These are phyloP conservation scores for Claviceps purpurea DNA, from an alignment of 2,329 filamentous ascomycete species.

Conservation along the genomic window DNA sequence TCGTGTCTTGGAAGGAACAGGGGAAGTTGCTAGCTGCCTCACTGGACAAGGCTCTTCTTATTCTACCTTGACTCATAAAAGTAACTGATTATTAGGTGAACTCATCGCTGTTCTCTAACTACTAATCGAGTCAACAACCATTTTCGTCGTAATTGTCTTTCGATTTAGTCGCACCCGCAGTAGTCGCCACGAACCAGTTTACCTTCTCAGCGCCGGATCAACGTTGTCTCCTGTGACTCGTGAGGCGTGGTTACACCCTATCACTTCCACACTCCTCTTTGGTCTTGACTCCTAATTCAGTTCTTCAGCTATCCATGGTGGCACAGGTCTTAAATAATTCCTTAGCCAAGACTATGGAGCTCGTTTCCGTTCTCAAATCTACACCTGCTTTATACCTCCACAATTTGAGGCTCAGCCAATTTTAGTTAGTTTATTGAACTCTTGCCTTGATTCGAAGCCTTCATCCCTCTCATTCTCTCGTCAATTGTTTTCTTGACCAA, in stretches of 20 bases:
- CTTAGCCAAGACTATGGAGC: not conserved
- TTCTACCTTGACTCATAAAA: too few relatives aligned
- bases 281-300: constrained; percentile 4
- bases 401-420: constrained; percentile 13
- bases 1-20: too few relatives aligned
- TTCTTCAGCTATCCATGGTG: constrained; percentile 4
- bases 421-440: constrained; percentile 6
- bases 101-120: too few relatives aligned
- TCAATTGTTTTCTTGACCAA: not conserved
- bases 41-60: too few relatives aligned
- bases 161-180: too few relatives aligned
- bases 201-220: too few relatives aligned
- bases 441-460: not conserved
- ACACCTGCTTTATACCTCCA: constrained; percentile 10
- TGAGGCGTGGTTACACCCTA: constrained; percentile 37
- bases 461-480: not conserved
- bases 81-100: too few relatives aligned
- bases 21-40: too few relatives aligned
- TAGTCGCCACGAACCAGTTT: too few relatives aligned
- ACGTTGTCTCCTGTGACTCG: too few relatives aligned
- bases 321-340: constrained; percentile 2
- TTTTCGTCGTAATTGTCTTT: too few relatives aligned
- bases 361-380: constrained; percentile 4
- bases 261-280: constrained; percentile 25
- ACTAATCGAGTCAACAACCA: too few relatives aligned